Base-by-base conservation (phyloP, 2,329 filamentous ascomycete species). In the Chaetomium globosum region DNA sequence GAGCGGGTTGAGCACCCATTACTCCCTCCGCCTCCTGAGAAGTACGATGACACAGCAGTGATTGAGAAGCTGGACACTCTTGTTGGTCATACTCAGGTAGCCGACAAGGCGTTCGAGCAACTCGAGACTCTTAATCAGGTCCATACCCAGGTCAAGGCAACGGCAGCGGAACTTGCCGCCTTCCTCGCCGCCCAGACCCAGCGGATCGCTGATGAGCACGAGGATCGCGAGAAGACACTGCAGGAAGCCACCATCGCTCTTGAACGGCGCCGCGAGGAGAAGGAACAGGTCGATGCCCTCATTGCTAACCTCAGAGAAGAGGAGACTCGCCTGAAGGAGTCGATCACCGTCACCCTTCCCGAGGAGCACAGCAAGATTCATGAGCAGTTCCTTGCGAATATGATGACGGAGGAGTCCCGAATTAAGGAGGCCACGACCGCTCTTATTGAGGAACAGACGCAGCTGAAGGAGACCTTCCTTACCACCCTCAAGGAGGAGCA, bases 51-150 rank as follows among this genome's bases (percentile, higher is more conserved):
- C 72, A 79, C 79, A 10, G 77, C 78, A 4, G 78, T 89, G 12
- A 84, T 87, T 6, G 84, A 88, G 65, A 87, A 87, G 69, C 78
- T 88, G 13, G 72, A 85, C 67, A 80, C 78, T 68, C 77, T 90
- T 4, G 81, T 92, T 49, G 85, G 85, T 59, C 87, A 91, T 73
- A 87, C 85, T 36, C 82, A 87, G 30, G 83, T 85, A 23, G 85
- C 91, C 0, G 85, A 85, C 59, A 88, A 92, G 73, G 87, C 90
- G 1, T 85, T 92, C 43, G 82, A 84, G 5, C 91, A 93, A 71
- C 85, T 97, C 54, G 89, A 90, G 68, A 91, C 91, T 28, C 84
- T 99, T 5, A 92, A 97, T 70, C 86, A 93, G 75, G 95, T 98
- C 59, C 92, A 97, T 73, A 85, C 90, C 69, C 91, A 96, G 71